phyloP scores from a whole-genome alignment of 2,329 filamentous ascomycete species.

The Diaporthe caulivora region DNA sequence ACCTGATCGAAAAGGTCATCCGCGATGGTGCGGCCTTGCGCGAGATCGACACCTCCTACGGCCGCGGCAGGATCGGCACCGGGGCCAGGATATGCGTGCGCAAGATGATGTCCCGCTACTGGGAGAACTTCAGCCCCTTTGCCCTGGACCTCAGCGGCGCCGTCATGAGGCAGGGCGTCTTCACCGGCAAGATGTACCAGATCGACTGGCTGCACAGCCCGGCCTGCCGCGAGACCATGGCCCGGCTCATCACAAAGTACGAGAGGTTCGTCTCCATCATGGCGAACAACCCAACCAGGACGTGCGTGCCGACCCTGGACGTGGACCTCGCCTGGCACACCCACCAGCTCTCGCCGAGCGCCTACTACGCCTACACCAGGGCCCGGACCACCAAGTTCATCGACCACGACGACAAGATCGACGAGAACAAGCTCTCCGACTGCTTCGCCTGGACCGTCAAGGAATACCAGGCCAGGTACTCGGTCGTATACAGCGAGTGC shows the following conservation, averaged over 20 bases:
- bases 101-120: slow-evolving; percentile 79
- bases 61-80: slow-evolving; percentile 40
- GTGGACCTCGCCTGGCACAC: slow-evolving; percentile 86
- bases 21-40: slow-evolving; percentile 52
- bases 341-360: slow-evolving; percentile 75
- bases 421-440: slow-evolving; percentile 72
- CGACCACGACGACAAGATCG: slow-evolving; percentile 88
- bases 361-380: slow-evolving; percentile 72
- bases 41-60: slow-evolving; percentile 52
- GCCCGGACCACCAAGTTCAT: slow-evolving; percentile 68
- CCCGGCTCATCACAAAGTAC: slow-evolving; percentile 74
- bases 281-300: slow-evolving; percentile 54
- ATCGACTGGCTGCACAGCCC: slow-evolving; percentile 86
- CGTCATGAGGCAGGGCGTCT: slow-evolving; percentile 74
- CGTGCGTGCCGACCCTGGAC: slow-evolving; percentile 79
- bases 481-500: slow-evolving; percentile 79
- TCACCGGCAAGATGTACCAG: slow-evolving; percentile 78
- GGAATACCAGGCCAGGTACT: slow-evolving; percentile 73
- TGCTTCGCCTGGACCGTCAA: slow-evolving; percentile 81
- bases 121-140: slow-evolving; percentile 75
- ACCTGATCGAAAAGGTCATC: slow-evolving; percentile 62
- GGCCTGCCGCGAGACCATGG: slow-evolving; percentile 71
- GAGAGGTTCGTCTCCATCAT: slow-evolving; percentile 73
- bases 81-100: slow-evolving; percentile 62
- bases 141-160: slow-evolving; percentile 75